Evolutionary conservation across 2,329 filamentous ascomycete species (phyloP), one percentile per base, ranked within the genome.

Genomic region (Ophiostoma perfectum): DNA sequence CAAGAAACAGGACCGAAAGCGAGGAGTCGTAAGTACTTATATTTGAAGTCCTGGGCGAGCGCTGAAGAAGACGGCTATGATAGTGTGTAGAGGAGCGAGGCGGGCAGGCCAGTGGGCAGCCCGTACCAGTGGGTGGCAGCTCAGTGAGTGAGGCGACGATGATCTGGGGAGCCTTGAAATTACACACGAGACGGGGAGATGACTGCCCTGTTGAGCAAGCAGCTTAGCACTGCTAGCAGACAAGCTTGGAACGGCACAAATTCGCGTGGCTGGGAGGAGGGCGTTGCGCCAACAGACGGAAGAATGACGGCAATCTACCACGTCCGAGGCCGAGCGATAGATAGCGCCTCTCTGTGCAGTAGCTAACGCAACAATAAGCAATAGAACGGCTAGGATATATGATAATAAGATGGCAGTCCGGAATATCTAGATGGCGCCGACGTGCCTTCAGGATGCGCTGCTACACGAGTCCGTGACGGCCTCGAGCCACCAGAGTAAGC

Each of bases 191-290:
- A 55, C 55, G 55, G 55, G 42, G 12, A 55, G 27, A 60, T n/a
- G 9, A 5, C 18, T 5, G 49, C n/a, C 5, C 55, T 27, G 27
- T 60, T 39, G 27, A 14, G 12, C 27, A 27, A 27, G 3, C 52
- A 60, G 49, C 18, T 18, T 55, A 39, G 45, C 45, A 14, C 45
- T 49, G 52, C 11, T 36, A n/a, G n/a, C 49, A 14, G 18, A 16
- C 9, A 60, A 8, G 36, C 5, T 18, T 14, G 52, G 38, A 27
- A 60, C 55, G 12, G 55, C 49, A 58, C 52, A 39, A 60, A 60
- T 38, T 60, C 55, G 55, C 55, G 55, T 60, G 55, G 55, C 55
- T 60, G 55, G 55, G 55, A 11, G 49, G 27, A 27, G 27, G 27
- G 27, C 27, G 27, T 49, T 49, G 47, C 47, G 47, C 47, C 47